A percentile compares a stretch with the other conserved stretches of the same genome.
phyloP scores from a whole-genome alignment of 306 rosid genomes.

The Trifolium pratense region DNA sequence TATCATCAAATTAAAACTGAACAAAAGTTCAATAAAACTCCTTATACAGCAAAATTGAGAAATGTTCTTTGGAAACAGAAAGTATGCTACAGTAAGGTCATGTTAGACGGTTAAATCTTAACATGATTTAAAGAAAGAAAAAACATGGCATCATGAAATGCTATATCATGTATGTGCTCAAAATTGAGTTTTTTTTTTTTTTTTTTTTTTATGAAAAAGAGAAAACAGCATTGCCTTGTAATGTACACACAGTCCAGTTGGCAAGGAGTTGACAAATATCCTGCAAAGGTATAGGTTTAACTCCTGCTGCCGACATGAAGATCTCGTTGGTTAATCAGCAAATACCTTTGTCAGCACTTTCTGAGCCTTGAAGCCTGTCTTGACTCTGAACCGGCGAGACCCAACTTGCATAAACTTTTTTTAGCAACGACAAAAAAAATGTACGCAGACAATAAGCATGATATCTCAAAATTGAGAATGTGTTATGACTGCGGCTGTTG shows the following conservation, averaged over 20 bases:
- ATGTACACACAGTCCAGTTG: background rate
- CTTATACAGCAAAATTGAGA: slow-evolving; percentile 23
- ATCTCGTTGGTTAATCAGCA: background rate
- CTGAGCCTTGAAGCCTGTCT: background rate
- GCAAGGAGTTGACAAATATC: background rate
- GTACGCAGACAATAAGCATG: background rate
- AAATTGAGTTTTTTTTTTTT: background rate
- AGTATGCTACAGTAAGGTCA: slow-evolving; percentile 28
- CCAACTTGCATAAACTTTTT: background rate
- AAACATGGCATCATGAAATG: slow-evolving; percentile 29
- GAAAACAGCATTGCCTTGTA: slow-evolving; percentile 13
- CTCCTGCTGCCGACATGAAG: background rate
- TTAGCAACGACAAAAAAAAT: background rate
- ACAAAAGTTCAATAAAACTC: slow-evolving; percentile 8
- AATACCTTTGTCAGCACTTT: background rate
- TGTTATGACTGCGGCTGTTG: slow-evolving; percentile 34
- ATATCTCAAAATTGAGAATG: slow-evolving; percentile 14
- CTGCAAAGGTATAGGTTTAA: background rate
- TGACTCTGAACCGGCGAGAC: background rate
- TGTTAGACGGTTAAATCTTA: slow-evolving; percentile 1
- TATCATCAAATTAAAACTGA: slow-evolving; percentile 16
- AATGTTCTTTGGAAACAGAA: slow-evolving; percentile 21
- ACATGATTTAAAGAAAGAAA: background rate
- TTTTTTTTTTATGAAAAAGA: background rate
- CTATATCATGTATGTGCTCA: slow-evolving; percentile 23